Evolutionary conservation across 2,329 filamentous ascomycete species (phyloP).

Genomic region (Colletotrichum chrysophilum): DNA sequence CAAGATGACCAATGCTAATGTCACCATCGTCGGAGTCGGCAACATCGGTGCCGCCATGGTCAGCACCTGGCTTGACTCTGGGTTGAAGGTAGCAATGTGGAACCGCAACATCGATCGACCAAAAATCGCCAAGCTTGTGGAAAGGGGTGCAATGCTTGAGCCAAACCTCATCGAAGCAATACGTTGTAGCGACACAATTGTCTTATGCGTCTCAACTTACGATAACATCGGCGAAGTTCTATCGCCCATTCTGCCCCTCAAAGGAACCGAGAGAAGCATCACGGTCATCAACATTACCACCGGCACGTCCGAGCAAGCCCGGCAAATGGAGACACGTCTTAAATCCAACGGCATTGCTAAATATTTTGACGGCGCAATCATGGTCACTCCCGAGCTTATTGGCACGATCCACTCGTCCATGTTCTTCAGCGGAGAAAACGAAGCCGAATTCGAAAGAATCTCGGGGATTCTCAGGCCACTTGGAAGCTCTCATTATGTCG

Average conservation of each 20-base stretch:
- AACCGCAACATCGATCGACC: not conserved
- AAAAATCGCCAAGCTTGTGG: not conserved
- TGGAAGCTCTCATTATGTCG: conserved; percentile 24
- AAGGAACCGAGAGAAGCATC: not conserved
- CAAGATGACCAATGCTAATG: not conserved
- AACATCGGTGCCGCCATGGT: conserved; percentile 8
- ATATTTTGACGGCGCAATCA: conserved; percentile 34
- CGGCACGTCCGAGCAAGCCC: conserved; percentile 27
- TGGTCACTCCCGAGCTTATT: conserved; percentile 32
- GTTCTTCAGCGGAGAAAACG: conserved; percentile 26
- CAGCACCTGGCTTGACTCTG: not conserved
- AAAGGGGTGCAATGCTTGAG: conserved; percentile 3
- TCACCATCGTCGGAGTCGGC: conserved; percentile 6
- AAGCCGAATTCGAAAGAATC: conserved; percentile 8
- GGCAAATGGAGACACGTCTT: conserved; percentile 21
- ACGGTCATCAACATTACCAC: conserved; percentile 33
- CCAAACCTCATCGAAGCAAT: conserved; percentile 20
- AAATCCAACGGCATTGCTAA: conserved; percentile 8
- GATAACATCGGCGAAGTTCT: conserved; percentile 16
- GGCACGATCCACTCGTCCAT: conserved; percentile 26
- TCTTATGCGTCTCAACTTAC: conserved; percentile 32
- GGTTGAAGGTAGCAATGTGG: conserved; percentile 4
- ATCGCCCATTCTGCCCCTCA: not conserved
- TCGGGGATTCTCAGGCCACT: conserved; percentile 21
- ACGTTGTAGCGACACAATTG: conserved; percentile 16